These are phyloP conservation scores for Hysterium pulicare DNA, from an alignment of 2,329 filamentous ascomycete genomes.

Conservation along the genomic window DNA sequence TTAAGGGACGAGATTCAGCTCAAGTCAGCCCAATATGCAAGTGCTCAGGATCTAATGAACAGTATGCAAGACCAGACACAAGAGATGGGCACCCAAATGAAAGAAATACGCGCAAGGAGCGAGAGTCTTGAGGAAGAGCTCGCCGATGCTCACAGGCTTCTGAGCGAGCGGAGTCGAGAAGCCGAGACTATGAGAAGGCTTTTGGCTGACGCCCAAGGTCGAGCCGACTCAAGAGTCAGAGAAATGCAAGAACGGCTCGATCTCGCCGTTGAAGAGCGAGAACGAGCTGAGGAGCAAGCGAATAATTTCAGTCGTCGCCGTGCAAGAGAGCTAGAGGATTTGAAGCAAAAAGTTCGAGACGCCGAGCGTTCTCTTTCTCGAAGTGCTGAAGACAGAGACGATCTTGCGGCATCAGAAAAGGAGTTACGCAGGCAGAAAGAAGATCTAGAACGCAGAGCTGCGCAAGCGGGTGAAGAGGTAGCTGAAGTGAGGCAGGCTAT, in stretches of 20 bases:
- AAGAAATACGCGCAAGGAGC: constrained; percentile 76
- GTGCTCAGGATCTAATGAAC: constrained; percentile 77
- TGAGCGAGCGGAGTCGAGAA: constrained; percentile 85
- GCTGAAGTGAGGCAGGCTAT: constrained; percentile 74
- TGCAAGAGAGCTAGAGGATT: constrained; percentile 80
- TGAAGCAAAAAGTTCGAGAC: constrained; percentile 74
- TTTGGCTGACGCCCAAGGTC: constrained; percentile 78
- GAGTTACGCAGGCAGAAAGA: constrained; percentile 72
- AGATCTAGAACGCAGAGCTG: constrained; percentile 69
- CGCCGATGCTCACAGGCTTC: constrained; percentile 77
- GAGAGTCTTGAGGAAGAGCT: constrained; percentile 92
- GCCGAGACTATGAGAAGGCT: constrained; percentile 91
- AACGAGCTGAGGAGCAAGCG: constrained; percentile 87
- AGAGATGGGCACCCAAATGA: constrained; percentile 86
- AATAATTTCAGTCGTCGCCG: constrained; percentile 72
- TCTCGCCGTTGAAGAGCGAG: constrained; percentile 86
- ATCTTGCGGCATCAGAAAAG: constrained; percentile 68
- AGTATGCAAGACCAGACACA: constrained; percentile 91
- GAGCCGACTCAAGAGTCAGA: constrained; percentile 75
- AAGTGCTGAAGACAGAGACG: constrained; percentile 71
- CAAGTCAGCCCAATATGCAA: constrained; percentile 80
- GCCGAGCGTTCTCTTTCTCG: constrained; percentile 73
- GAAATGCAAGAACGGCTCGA: constrained; percentile 91
- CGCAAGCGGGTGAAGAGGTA: constrained; percentile 68
- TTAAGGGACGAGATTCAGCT: constrained; percentile 78